These are phyloP conservation scores for Mangifera indica DNA, from an alignment of 345 rosid genomes.

Conservation along the genomic window DNA sequence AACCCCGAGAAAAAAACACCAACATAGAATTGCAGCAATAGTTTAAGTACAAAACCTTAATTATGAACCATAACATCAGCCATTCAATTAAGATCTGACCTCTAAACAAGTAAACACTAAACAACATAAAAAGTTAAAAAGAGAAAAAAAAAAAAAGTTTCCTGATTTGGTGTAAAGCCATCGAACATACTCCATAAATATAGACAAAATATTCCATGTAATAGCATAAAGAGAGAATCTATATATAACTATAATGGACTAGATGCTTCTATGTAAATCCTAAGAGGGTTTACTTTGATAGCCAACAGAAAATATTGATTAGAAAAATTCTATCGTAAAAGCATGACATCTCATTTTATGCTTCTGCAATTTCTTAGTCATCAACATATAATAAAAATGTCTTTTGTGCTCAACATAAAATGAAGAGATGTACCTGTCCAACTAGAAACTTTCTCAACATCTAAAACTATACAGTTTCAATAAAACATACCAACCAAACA, in stretches of 20 bases:
- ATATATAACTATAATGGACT: background rate
- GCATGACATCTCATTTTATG: too few relatives aligned
- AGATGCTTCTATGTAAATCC: too few relatives aligned
- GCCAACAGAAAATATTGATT: background rate
- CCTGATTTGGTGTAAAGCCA: background rate
- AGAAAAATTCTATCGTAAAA: too few relatives aligned
- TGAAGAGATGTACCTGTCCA: too few relatives aligned
- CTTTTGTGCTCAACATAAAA: too few relatives aligned
- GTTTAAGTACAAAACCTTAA: background rate
- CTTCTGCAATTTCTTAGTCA: too few relatives aligned
- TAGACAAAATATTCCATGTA: background rate
- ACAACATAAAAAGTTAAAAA: background rate
- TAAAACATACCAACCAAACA: background rate
- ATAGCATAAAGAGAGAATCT: background rate
- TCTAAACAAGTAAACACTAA: background rate
- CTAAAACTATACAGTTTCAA: background rate
- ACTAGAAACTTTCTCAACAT: too few relatives aligned
- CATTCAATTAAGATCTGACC: background rate
- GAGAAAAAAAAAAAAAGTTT: background rate
- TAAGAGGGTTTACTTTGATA: background rate
- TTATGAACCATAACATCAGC: background rate
- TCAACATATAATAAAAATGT: too few relatives aligned
- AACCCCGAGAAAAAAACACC: background rate
- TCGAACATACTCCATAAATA: background rate
- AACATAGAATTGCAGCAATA: background rate